A percentile compares a stretch with the other conserved stretches of the same genome.
Evolutionary conservation across 495 filamentous ascomycete genomes (phyloP).

Genomic region (Penicillium maclennaniae): DNA sequence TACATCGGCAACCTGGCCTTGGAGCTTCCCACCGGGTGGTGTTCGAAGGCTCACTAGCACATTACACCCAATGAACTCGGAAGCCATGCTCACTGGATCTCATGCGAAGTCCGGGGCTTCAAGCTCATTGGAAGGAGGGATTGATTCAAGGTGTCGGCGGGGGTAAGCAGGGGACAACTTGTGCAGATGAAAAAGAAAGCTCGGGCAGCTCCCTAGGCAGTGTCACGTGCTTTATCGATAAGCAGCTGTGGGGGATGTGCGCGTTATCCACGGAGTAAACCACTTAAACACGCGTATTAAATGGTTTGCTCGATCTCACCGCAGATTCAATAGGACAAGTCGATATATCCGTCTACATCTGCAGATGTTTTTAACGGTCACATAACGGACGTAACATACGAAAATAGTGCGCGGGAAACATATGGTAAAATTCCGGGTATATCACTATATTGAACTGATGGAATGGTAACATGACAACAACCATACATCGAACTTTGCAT

Average conservation of each 20-base stretch:
- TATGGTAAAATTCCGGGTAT: background rate
- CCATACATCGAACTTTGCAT: background rate
- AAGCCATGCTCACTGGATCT: slow-evolving; percentile 46
- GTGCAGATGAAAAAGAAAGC: slow-evolving; percentile 5
- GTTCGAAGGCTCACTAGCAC: slow-evolving; percentile 70
- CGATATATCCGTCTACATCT: background rate
- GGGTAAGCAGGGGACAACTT: background rate
- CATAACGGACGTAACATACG: background rate
- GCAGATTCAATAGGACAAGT: background rate
- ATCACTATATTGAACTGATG: slow-evolving; percentile 6
- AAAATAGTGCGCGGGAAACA: background rate
- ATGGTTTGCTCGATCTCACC: background rate
- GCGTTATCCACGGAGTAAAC: background rate
- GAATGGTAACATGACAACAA: background rate
- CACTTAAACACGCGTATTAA: background rate
- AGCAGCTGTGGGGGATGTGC: slow-evolving; percentile 7
- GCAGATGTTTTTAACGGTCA: background rate
- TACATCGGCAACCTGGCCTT: slow-evolving; percentile 70
- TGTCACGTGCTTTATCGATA: slow-evolving; percentile 22
- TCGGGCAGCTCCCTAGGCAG: slow-evolving; percentile 7
- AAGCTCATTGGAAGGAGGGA: background rate
- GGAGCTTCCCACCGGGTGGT: slow-evolving; percentile 61
- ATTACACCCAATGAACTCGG: slow-evolving; percentile 73
- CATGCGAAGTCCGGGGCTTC: background rate
- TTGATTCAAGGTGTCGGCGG: background rate